Conservation (phyloP, 2,329 filamentous ascomycete genomes). For the Fusarium sp. region DNA sequence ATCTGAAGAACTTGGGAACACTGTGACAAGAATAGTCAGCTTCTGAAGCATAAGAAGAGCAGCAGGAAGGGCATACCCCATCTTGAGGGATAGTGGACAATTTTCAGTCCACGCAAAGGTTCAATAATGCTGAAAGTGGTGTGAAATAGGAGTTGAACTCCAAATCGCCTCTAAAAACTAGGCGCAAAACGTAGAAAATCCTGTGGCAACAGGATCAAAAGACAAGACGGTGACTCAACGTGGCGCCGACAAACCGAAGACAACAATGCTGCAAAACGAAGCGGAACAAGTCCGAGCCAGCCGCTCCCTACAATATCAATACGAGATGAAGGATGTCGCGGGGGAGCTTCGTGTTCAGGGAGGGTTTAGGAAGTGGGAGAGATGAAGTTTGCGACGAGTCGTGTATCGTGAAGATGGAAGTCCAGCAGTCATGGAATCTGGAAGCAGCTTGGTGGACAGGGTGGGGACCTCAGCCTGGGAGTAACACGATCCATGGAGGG, state of each 20-base stretch:
- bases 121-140: constrained; percentile 17
- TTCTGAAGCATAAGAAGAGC: constrained; percentile 1
- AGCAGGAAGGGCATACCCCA: constrained; percentile 47
- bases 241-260: constrained; percentile 17
- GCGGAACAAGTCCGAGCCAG: constrained; percentile 4
- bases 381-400: constrained; percentile 33
- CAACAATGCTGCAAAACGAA: constrained; percentile 15
- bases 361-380: constrained; percentile 7
- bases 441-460: constrained; percentile 16
- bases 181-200: constrained; percentile 41
- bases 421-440: constrained; percentile 38
- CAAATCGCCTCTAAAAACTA: constrained; percentile 27
- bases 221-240: constrained; percentile 30
- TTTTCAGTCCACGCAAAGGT: constrained; percentile 41
- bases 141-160: constrained; percentile 13
- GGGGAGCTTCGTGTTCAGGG: constrained; percentile 12
- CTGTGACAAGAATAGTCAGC: constrained; percentile 52
- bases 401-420: constrained; percentile 43
- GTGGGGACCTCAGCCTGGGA: constrained; percentile 30
- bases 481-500: constrained; percentile 34
- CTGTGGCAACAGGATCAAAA: constrained; percentile 35
- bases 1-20: constrained; percentile 94
- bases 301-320: constrained; percentile 17
- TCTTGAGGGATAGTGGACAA: constrained; percentile 40
- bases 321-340: constrained; percentile 14